Base-by-base conservation (phyloP, 1,284 basidiomycete genomes). In the Rugosomyces carneus region DNA sequence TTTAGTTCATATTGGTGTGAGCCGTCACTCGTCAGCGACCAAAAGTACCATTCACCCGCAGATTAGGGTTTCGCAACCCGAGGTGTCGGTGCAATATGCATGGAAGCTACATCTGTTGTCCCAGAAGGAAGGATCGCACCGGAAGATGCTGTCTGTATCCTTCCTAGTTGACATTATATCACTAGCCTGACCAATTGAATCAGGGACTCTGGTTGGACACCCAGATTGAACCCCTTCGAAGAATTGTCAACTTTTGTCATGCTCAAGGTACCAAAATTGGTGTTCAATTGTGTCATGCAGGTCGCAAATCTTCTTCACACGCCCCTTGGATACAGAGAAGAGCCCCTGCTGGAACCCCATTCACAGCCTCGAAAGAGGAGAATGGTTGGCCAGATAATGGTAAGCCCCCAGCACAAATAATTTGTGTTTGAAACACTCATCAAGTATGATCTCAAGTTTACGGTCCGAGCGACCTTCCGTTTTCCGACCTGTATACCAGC, bases 71-170 rank as follows among this genome's bases (percentile, higher is more conserved):
- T 72, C 50, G 77, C 78, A 13, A 73, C 77, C 11, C 71, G 80
- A 21, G 80, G 81, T 16, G 76, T 75, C 18, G 82, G 80, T 3
- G 77, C 73, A 2, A 77, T 88, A 50, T 76, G 72, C 56, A 68
- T 88, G 41, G 85, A 89, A 62, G 82, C 84, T 1, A 81, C 82
- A 0, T 73, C 79, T 2, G 82, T 91, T 11, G 66, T 83, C 0
- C 83, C 89, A 0, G 85, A 91, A 61, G 90, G 89, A 2, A 75
- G 90, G 27, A 84, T 87, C 52, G 76, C 81, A 0, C 81, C 84
- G 0, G 74, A 86, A 56, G 80, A 84, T 55, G 65, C 69, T 56
- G 73, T 72, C n/a, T 38, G 64, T 49, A 23, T 10, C 20, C 45
- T 61, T n/a, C 13, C 18, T 21, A 7, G 16, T 23, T 11, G 3